Base-by-base conservation (phyloP, 441 rosid species). In the Erodium trifolium region DNA sequence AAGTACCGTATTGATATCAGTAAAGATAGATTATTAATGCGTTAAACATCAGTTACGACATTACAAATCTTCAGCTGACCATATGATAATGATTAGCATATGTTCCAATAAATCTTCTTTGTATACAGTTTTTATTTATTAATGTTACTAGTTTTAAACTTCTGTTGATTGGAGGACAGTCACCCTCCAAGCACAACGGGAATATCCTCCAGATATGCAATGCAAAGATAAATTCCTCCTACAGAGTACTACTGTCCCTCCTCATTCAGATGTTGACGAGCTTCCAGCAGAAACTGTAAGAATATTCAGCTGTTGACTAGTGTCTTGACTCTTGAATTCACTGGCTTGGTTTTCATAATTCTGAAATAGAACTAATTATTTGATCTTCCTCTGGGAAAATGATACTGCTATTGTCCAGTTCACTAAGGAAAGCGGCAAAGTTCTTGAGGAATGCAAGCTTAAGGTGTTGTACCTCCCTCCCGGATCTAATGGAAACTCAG, bases 191-290 rank as follows among this genome's bases (percentile, higher is more conserved):
- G 93, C 96, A 13, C 99, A 89, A 71, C 76, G 66, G 13, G 97
- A 89, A 78, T 77, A 76, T 80, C 96, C 95, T 74, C 88, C 82
- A 18, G 96, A 88, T 76, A 83, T 93, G 96, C 96, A 87, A 76
- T 89, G 99, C 87, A 93, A 87, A 79, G 99, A 93, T 82, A 93
- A 91, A 72, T 93, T 93, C 83, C 95, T 93, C 73, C 77, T 93
- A 70, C 99, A 87, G 81, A 86, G 99, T 78, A 89, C 99, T 11
- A 71, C 76, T 31, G 96, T 93, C 67, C 86, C 85, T 68, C 80
- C 92, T 29, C 88, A 86, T 78, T 80, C 86, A 59, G 97, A 93
- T 74, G 88, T 87, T 9, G 96, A 93, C 77, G 97, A 89, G 67
- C 95, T 93, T 74, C 88, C 96, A 12, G 82, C 86, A 41, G 91